Conservation (phyloP, 257 asterid species). For the Solanum sitiens region DNA sequence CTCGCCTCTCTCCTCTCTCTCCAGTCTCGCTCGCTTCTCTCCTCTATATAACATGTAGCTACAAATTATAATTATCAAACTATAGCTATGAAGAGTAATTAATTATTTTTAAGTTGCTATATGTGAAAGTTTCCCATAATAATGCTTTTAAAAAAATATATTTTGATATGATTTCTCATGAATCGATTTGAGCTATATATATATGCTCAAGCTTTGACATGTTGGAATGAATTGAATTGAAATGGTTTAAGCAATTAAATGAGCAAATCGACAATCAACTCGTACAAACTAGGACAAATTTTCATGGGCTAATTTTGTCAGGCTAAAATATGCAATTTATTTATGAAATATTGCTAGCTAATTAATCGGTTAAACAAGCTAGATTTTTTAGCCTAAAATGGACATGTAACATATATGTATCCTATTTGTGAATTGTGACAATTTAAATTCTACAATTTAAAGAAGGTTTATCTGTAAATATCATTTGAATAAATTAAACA, state of each 20-base stretch:
- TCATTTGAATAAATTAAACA: neutral
- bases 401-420: neutral
- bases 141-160: too few species aligned
- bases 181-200: too few species aligned
- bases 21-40: too few species aligned
- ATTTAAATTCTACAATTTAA: neutral
- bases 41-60: too few species aligned
- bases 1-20: too few species aligned
- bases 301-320: neutral
- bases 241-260: too few species aligned
- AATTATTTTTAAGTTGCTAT: too few species aligned
- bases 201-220: neutral
- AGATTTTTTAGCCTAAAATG: neutral
- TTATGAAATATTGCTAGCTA: neutral
- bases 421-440: neutral
- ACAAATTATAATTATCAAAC: too few species aligned
- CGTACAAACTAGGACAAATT: neutral
- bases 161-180: neutral
- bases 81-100: too few species aligned
- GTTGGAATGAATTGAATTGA: too few species aligned
- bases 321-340: neutral
- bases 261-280: neutral
- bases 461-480: neutral
- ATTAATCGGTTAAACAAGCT: neutral
- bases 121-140: too few species aligned